Percentiles rank a stretch among this genome's conserved stretches.
Conservation (phyloP, 106 monocot species). For the Amphibolis antarctica region DNA sequence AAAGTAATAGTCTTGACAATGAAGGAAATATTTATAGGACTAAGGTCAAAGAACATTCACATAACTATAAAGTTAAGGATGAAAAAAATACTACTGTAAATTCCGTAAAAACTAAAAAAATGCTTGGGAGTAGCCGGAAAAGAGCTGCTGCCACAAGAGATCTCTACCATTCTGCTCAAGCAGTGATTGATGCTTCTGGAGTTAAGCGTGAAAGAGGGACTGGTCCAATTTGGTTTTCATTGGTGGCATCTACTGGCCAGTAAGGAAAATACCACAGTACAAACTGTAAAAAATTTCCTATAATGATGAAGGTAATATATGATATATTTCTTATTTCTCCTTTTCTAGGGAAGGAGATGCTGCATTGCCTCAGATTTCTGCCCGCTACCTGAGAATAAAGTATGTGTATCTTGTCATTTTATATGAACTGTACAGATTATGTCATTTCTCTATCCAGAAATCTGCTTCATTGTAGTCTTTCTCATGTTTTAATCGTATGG, state of each 20-base stretch:
- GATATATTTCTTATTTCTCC: neutral
- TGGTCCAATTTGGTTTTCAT: slow-evolving; percentile 61
- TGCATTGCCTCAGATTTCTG: slow-evolving; percentile 46
- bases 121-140: slow-evolving; percentile 22
- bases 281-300: no score
- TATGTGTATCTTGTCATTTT: slow-evolving; percentile 21
- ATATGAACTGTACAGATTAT: no score
- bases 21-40: slow-evolving; percentile 23
- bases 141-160: slow-evolving; percentile 26
- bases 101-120: slow-evolving; percentile 34
- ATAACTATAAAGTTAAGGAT: slow-evolving; percentile 33
- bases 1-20: slow-evolving; percentile 23
- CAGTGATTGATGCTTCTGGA: slow-evolving; percentile 34
- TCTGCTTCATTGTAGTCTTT: neutral
- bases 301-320: neutral
- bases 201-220: slow-evolving; percentile 31
- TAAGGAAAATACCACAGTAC: no score
- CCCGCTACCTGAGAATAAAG: slow-evolving; percentile 71
- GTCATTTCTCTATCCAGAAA: neutral
- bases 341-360: slow-evolving; percentile 46
- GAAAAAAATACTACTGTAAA: slow-evolving; percentile 34
- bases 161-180: slow-evolving; percentile 31
- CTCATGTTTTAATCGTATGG: neutral
- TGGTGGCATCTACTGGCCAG: slow-evolving; percentile 57
- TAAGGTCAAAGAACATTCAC: slow-evolving; percentile 29